phyloP scores from a whole-genome alignment of 768 basidiomycete genomes.

The Naematelia aurantialba region DNA sequence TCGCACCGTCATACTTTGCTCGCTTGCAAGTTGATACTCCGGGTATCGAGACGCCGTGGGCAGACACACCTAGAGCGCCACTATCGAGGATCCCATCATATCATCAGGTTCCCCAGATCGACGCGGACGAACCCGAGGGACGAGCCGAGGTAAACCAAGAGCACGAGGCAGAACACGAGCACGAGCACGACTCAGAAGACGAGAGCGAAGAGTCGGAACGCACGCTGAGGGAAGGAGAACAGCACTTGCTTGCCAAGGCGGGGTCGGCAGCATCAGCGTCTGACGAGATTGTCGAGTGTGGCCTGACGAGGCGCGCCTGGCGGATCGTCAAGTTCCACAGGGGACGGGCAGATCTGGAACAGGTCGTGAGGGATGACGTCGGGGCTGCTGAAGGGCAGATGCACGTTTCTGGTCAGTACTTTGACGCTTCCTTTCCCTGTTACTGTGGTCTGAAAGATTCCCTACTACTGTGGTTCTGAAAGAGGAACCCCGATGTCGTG shows the following conservation, averaged over 20 bases:
- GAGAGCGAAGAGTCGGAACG: neutral
- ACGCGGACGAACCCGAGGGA: too few relatives aligned
- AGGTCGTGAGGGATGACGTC: conserved; percentile 13
- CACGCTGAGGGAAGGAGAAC: neutral
- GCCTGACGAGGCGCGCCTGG: neutral
- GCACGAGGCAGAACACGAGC: too few relatives aligned
- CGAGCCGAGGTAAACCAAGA: too few relatives aligned
- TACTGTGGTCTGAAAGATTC: neutral
- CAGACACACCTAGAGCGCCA: neutral
- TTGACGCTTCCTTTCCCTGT: neutral
- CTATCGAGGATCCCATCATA: neutral
- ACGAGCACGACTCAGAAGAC: neutral
- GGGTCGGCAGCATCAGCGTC: conserved; percentile 5
- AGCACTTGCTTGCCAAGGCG: conserved; percentile 3
- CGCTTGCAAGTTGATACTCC: neutral
- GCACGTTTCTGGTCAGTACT: conserved; percentile 30
- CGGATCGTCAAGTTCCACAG: conserved; percentile 8
- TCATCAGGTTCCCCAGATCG: neutral
- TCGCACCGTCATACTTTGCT: conserved; percentile 5
- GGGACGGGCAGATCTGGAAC: conserved; percentile 19
- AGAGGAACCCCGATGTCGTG: too few relatives aligned
- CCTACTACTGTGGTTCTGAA: too few relatives aligned
- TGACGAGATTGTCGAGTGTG: neutral
- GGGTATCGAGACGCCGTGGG: neutral
- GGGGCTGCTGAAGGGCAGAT: conserved; percentile 16